Evolutionary conservation across 140 eudicot genomes (phyloP).

Genomic region (Stevia rebaudiana): DNA sequence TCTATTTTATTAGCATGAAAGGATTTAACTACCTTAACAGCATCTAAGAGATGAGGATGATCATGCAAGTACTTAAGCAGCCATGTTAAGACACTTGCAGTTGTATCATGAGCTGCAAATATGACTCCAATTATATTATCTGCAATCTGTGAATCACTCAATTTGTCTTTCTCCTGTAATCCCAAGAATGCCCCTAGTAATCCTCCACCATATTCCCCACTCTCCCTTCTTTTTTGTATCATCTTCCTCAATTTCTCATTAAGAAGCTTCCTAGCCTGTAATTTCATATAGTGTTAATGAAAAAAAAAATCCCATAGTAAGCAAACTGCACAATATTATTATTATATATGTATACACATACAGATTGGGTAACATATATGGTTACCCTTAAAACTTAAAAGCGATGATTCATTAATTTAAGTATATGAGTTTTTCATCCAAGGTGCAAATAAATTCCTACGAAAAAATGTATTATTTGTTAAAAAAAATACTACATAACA

Average conservation of each 20-base stretch:
- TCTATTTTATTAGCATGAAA: neutral
- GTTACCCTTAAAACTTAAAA: neutral
- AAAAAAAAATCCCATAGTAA: neutral
- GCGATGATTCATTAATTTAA: neutral
- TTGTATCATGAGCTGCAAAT: constrained; percentile 93
- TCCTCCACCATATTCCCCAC: constrained; percentile 46
- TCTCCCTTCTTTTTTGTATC: constrained; percentile 49
- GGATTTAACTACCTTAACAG: constrained; percentile 51
- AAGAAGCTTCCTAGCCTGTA: constrained; percentile 68
- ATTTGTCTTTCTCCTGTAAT: constrained; percentile 25
- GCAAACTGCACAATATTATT: neutral
- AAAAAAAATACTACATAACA: neutral
- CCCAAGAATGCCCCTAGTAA: constrained; percentile 50
- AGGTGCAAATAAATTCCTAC: neutral
- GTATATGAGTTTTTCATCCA: neutral
- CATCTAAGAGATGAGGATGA: constrained; percentile 42
- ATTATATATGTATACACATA: neutral
- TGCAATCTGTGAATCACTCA: constrained; percentile 64
- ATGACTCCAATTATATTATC: constrained; percentile 89
- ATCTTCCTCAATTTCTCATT: constrained; percentile 50
- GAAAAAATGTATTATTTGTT: neutral
- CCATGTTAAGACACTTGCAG: constrained; percentile 92
- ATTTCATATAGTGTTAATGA: neutral
- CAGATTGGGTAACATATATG: neutral
- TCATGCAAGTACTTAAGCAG: constrained; percentile 72